Evolutionary conservation across 306 rosid species (phyloP).

Genomic region (Acmispon strigosus): DNA sequence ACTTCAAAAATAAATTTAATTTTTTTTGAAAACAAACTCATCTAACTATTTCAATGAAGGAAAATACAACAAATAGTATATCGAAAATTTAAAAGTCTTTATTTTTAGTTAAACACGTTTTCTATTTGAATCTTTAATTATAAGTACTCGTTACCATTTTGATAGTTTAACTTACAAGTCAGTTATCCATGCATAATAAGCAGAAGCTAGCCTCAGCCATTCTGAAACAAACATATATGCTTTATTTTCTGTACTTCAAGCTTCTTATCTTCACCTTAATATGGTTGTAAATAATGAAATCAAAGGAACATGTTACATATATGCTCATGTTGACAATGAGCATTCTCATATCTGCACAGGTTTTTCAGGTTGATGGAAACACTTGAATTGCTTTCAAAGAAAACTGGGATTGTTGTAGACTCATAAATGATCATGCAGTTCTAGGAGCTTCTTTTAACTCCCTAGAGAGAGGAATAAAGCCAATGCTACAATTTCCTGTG

Average conservation of each 20-base stretch:
- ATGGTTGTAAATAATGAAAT: neutral
- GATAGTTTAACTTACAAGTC: no score
- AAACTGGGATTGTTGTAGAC: neutral
- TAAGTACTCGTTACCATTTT: no score
- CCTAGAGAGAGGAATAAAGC: neutral
- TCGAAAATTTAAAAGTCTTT: no score
- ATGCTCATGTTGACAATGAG: conserved; percentile 16
- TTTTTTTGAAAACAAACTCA: neutral
- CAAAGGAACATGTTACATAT: neutral
- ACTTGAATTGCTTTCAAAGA: neutral
- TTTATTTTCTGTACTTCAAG: conserved; percentile 10
- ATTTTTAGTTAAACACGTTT: no score
- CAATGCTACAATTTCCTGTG: neutral
- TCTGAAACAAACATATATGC: neutral
- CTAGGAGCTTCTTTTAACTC: conserved; percentile 10
- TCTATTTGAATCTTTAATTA: no score
- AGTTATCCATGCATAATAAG: neutral
- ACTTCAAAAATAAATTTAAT: neutral
- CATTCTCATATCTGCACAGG: conserved; percentile 7
- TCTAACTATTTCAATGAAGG: neutral
- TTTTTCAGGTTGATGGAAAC: neutral
- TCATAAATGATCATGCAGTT: conserved; percentile 5
- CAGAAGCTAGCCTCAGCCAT: neutral
- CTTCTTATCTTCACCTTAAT: conserved; percentile 2
- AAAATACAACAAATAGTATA: no score